Conservation (phyloP, 257 asterid species). For the Mentha longifolia region DNA sequence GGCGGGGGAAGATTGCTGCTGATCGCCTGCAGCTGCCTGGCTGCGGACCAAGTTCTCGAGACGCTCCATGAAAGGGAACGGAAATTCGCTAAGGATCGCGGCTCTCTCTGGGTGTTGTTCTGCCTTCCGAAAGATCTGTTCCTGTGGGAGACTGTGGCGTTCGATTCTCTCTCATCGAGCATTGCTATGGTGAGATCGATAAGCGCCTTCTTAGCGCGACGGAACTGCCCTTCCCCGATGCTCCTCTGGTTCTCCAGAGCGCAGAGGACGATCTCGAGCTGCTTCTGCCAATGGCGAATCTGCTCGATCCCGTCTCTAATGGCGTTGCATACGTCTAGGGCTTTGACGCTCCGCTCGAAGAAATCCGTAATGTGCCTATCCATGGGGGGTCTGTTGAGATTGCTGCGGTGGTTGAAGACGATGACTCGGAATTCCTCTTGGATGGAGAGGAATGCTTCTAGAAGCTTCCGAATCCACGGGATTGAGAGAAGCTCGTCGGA, state of each 20-base stretch:
- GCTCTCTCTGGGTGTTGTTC: constrained; percentile 44
- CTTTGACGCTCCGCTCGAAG: constrained; percentile 85
- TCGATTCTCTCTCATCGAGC: constrained; percentile 77
- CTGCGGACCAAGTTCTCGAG: constrained; percentile 96
- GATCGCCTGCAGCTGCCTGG: constrained; percentile 82
- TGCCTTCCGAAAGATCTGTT: constrained; percentile 84
- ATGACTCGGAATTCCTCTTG: constrained; percentile 82
- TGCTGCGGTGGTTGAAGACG: constrained; percentile 46
- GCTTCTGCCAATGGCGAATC: constrained; percentile 88
- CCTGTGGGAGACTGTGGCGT: constrained; percentile 54
- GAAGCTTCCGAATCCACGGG: constrained; percentile 74
- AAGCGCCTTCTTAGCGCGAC: constrained; percentile 84
- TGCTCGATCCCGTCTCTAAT: constrained; percentile 93
- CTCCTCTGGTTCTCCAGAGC: constrained; percentile 73
- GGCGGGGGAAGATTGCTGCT: constrained; percentile 74
- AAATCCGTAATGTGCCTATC: constrained; percentile 62
- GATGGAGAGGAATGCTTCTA: constrained; percentile 69
- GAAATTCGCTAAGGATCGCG: constrained; percentile 54
- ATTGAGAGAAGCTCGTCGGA: constrained; percentile 65
- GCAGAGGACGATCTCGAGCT: constrained; percentile 73
- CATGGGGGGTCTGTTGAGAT: constrained; percentile 61
- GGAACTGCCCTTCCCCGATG: constrained; percentile 87
- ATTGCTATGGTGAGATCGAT: constrained; percentile 73
- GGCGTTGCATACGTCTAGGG: constrained; percentile 90
- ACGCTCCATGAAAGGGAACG: constrained; percentile 95